A percentile compares a stretch with the other conserved stretches of the same genome.
These are phyloP conservation scores for Russula abietina DNA, from an alignment of 768 basidiomycete genomes.

Conservation along the genomic window DNA sequence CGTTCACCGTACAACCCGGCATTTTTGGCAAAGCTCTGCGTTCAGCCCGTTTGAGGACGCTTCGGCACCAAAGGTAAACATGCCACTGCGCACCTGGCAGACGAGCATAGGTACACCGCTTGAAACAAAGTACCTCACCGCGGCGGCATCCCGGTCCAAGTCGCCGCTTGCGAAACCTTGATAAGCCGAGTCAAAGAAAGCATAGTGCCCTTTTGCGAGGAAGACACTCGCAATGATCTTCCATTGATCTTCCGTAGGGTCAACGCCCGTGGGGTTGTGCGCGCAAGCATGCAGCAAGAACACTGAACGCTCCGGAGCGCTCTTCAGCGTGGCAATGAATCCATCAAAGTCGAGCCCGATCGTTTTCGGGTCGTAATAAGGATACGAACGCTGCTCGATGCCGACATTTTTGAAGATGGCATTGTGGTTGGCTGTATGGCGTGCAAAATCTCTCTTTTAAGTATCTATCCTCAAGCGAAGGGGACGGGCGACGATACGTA, in stretches of 20 bases:
- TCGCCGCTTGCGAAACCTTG: slow-evolving; percentile 96
- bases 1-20: slow-evolving; percentile 94
- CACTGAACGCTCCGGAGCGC: slow-evolving; percentile 69
- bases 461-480: background rate
- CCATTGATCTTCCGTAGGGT: slow-evolving; percentile 90
- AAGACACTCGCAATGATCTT: slow-evolving; percentile 65
- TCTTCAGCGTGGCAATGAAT: slow-evolving; percentile 52
- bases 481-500: slow-evolving; percentile 34
- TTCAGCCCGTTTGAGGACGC: background rate
- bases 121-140: slow-evolving; percentile 81
- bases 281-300: slow-evolving; percentile 92
- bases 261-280: slow-evolving; percentile 95
- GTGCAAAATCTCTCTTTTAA: background rate
- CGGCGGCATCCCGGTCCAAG: slow-evolving; percentile 86
- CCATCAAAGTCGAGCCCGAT: slow-evolving; percentile 79
- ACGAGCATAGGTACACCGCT: slow-evolving; percentile 70
- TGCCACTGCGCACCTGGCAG: slow-evolving; percentile 61
- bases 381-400: slow-evolving; percentile 78
- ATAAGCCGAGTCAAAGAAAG: slow-evolving; percentile 95
- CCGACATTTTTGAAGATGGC: slow-evolving; percentile 89
- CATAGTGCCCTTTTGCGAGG: slow-evolving; percentile 68
- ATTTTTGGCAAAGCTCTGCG: slow-evolving; percentile 94
- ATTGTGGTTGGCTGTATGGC: slow-evolving; percentile 72
- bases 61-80: background rate
- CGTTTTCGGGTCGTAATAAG: slow-evolving; percentile 91